Evolutionary conservation across 371 early-diverging fungal genomes (phyloP).

Genomic region (Haplosporangium sp.): DNA sequence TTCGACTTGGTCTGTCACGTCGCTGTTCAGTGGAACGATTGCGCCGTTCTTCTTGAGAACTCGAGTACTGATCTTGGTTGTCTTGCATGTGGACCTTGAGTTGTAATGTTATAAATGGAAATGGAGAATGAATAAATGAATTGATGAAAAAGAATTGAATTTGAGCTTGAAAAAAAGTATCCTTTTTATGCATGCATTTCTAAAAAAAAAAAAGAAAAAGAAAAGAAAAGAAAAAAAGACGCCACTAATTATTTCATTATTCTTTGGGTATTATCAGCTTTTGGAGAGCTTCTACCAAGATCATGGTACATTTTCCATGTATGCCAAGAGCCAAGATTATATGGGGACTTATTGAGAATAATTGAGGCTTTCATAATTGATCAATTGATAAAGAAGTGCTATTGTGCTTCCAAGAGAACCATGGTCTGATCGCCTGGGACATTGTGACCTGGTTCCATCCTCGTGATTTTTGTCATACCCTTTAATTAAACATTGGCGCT

Average conservation of each 20-base stretch:
- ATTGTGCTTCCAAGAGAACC: too few relatives aligned
- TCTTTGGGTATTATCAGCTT: background rate
- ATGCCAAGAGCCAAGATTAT: too few relatives aligned
- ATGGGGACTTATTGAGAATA: too few relatives aligned
- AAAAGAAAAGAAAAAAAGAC: background rate
- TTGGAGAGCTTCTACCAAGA: too few relatives aligned
- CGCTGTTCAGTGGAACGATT: constrained; percentile 10
- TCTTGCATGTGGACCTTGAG: constrained; percentile 12
- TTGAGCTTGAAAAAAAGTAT: background rate
- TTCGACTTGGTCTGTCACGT: constrained; percentile 11
- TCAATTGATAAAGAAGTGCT: too few relatives aligned
- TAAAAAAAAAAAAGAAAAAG: background rate
- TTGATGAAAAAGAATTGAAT: background rate
- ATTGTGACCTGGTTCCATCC: background rate
- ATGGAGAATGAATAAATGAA: constrained; percentile 1
- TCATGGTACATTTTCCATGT: too few relatives aligned
- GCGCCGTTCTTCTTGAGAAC: constrained; percentile 25
- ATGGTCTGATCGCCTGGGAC: too few relatives aligned
- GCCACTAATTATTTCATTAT: background rate
- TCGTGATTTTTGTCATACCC: background rate
- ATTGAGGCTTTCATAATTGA: too few relatives aligned
- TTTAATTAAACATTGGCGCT: background rate
- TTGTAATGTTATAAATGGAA: background rate
- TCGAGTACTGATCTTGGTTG: constrained; percentile 1
- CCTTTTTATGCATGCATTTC: constrained; percentile 5